Evolutionary conservation across 1,139 yeast genomes (phyloP).

Genomic region (Diutina pseudorugosa): DNA sequence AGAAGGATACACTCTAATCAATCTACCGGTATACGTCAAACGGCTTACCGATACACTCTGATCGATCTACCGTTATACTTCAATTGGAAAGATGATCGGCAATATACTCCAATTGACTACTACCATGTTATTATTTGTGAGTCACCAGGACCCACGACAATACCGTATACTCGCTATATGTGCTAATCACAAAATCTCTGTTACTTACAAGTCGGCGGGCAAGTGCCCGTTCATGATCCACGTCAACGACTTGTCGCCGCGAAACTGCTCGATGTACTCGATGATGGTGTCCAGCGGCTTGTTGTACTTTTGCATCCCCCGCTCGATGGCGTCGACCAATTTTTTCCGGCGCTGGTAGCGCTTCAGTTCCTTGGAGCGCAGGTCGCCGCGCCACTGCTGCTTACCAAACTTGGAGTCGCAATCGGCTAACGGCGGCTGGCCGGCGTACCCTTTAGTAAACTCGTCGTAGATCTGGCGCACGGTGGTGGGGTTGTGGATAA

Average conservation of each 20-base stretch:
- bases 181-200: neutral
- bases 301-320: conserved; percentile 29
- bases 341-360: conserved; percentile 34
- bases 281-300: conserved; percentile 34
- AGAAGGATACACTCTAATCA: no score
- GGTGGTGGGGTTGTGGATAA: conserved; percentile 35
- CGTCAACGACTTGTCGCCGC: conserved; percentile 34
- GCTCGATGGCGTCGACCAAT: conserved; percentile 32
- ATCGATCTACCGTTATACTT: no score
- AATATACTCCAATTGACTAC: no score
- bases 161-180: neutral
- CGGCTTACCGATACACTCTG: no score
- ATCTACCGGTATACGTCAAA: no score
- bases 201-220: conserved; percentile 12
- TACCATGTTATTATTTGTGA: no score
- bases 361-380: conserved; percentile 34
- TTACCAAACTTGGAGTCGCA: conserved; percentile 35
- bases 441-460: conserved; percentile 33
- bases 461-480: conserved; percentile 36
- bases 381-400: conserved; percentile 37
- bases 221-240: conserved; percentile 41
- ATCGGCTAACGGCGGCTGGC: conserved; percentile 33
- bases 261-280: conserved; percentile 27
- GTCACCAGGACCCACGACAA: neutral
- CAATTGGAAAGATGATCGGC: no score